Conservation (phyloP, 2,329 filamentous ascomycete species). For the Claviceps lovelessii region DNA sequence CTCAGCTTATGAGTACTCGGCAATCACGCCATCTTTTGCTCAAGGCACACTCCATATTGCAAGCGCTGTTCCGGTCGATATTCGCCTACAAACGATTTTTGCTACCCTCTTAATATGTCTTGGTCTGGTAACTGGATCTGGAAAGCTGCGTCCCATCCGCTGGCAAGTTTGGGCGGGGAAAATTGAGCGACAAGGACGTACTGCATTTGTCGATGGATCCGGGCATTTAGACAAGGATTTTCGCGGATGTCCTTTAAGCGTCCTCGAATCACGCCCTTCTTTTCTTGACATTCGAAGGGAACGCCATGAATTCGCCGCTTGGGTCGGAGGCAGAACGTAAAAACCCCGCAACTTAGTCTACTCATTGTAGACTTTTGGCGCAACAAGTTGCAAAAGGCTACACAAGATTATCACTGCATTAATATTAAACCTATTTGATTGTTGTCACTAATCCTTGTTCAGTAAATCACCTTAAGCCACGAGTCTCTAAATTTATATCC, state of each 20-base stretch:
- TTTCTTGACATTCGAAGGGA: constrained; percentile 82
- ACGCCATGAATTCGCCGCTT: constrained; percentile 63
- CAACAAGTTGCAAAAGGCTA: too few species aligned
- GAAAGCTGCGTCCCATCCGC: constrained; percentile 69
- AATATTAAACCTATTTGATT: too few species aligned
- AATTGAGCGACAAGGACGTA: constrained; percentile 61
- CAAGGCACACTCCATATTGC: constrained; percentile 26
- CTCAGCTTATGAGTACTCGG: constrained; percentile 84
- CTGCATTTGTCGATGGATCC: constrained; percentile 39
- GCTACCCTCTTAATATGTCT: constrained; percentile 69
- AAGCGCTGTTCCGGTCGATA: constrained; percentile 61
- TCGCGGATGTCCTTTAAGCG: constrained; percentile 63
- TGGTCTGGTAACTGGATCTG: constrained; percentile 66
- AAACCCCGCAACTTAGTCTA: neutral
- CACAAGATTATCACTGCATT: too few species aligned
- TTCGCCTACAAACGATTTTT: constrained; percentile 70
- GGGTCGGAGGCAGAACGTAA: constrained; percentile 37
- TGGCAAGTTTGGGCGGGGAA: constrained; percentile 72
- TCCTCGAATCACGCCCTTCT: constrained; percentile 64
- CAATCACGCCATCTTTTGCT: constrained; percentile 46
- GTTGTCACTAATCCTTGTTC: too few species aligned
- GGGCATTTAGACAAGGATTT: constrained; percentile 57
- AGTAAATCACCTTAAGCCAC: too few species aligned
- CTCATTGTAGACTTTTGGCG: neutral
- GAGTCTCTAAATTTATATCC: too few species aligned